These are phyloP conservation scores for Leucogyrophana mollusca DNA, from an alignment of 768 basidiomycete genomes.

Conservation along the genomic window DNA sequence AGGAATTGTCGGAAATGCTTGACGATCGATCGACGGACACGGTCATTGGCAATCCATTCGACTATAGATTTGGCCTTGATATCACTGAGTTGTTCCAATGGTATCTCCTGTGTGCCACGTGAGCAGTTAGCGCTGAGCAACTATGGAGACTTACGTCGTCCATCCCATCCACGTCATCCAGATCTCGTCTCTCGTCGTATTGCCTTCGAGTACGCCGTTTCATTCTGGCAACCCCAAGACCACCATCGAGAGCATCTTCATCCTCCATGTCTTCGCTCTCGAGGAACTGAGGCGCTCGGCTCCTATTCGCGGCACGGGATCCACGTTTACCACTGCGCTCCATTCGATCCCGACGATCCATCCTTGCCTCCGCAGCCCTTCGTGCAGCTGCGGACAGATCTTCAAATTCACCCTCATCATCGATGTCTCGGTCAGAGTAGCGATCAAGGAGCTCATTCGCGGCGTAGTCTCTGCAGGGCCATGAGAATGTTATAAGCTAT, in stretches of 20 bases:
- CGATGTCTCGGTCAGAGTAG: constrained; percentile 85
- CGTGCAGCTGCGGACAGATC: constrained; percentile 69
- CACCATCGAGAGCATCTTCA: constrained; percentile 69
- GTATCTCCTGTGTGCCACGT: constrained; percentile 66
- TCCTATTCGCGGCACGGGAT: constrained; percentile 72
- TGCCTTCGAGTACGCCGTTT: constrained; percentile 82
- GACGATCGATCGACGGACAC: constrained; percentile 86
- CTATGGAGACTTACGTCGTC: constrained; percentile 68
- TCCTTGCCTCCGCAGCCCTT: constrained; percentile 80
- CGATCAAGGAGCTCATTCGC: constrained; percentile 77
- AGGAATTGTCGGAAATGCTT: constrained; percentile 94
- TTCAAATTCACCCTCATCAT: constrained; percentile 75
- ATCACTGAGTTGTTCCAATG: constrained; percentile 93
- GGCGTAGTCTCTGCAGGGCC: constrained; percentile 71
- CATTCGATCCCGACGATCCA: constrained; percentile 84
- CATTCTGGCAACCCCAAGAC: constrained; percentile 66
- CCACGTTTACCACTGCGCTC: constrained; percentile 68
- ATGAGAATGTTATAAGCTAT: constrained; percentile 5
- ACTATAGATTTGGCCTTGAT: constrained; percentile 97
- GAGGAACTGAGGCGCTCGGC: constrained; percentile 84
- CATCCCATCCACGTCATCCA: constrained; percentile 87
- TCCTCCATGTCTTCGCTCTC: constrained; percentile 80
- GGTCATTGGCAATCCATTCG: constrained; percentile 95
- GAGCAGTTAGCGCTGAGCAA: constrained; percentile 14
- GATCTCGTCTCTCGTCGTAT: constrained; percentile 89